Evolutionary conservation across 2,329 filamentous ascomycete genomes (phyloP).

Genomic region (Aspergillus spinulosporus): DNA sequence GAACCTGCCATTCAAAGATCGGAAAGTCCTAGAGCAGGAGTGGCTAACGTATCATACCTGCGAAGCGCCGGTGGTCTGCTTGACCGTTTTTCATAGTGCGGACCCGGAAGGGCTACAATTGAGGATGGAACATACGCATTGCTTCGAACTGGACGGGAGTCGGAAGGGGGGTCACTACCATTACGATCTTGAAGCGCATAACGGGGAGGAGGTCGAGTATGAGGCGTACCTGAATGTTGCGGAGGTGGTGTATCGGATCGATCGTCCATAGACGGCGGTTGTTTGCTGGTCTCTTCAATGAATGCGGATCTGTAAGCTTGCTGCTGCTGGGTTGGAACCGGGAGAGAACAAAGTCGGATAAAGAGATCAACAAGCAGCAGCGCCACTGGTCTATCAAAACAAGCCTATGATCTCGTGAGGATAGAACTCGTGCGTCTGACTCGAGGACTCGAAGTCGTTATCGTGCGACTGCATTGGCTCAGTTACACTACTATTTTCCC

Average conservation of each 20-base stretch:
- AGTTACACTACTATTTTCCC: too few species aligned
- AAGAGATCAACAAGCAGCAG: too few species aligned
- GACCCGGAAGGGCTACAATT: constrained; percentile 43
- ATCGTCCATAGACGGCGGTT: too few species aligned
- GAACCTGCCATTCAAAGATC: constrained; percentile 29
- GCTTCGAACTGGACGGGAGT: constrained; percentile 38
- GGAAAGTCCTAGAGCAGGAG: constrained; percentile 29
- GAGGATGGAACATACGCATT: constrained; percentile 53
- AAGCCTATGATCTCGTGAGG: too few species aligned
- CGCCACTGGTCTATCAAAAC: too few species aligned
- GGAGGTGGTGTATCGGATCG: constrained; percentile 10
- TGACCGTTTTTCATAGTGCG: constrained; percentile 46
- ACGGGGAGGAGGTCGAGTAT: constrained; percentile 8
- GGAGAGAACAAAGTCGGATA: too few species aligned
- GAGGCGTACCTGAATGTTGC: constrained; percentile 14
- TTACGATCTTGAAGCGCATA: constrained; percentile 34
- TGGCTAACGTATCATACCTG: constrained; percentile 47
- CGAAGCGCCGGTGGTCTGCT: constrained; percentile 40
- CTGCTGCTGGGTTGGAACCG: too few species aligned
- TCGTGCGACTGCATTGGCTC: too few species aligned
- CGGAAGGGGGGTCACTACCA: constrained; percentile 50
- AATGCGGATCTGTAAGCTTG: too few species aligned
- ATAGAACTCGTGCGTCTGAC: too few species aligned
- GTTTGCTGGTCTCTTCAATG: too few species aligned
- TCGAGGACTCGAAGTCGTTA: too few species aligned